These are phyloP conservation scores for Claviceps monticola DNA, from an alignment of 2,329 filamentous ascomycete species.

Conservation along the genomic window DNA sequence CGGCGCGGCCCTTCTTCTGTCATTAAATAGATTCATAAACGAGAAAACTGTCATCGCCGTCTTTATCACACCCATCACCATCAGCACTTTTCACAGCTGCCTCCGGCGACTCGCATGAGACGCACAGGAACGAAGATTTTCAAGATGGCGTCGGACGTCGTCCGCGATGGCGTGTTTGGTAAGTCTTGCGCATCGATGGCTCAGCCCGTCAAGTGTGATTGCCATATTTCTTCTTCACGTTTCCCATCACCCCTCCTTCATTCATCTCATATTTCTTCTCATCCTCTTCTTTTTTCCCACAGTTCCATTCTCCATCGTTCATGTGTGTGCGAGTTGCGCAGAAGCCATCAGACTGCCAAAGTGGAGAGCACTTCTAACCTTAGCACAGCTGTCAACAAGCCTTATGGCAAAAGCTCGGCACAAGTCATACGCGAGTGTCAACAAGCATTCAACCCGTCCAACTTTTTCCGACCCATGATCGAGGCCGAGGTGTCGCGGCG, in stretches of 20 bases:
- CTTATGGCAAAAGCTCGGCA: constrained; percentile 71
- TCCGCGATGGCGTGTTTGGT: constrained; percentile 47
- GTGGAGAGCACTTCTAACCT: too few species aligned
- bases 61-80: background rate
- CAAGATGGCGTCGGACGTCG: constrained; percentile 39
- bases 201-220: background rate
- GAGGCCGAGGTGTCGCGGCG: constrained; percentile 44
- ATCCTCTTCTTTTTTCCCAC: background rate
- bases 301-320: too few species aligned
- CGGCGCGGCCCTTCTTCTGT: background rate
- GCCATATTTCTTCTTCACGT: too few species aligned
- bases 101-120: constrained; percentile 17
- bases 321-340: too few species aligned
- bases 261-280: background rate
- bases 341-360: too few species aligned
- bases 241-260: too few species aligned
- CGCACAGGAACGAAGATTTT: constrained; percentile 16
- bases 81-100: background rate
- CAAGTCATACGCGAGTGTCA: constrained; percentile 85
- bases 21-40: background rate
- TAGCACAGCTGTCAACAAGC: constrained; percentile 75
- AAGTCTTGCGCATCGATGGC: constrained; percentile 12
- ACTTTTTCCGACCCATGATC: constrained; percentile 66
- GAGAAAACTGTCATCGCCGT: background rate
- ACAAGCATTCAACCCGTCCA: constrained; percentile 66